Evolutionary conservation across 2,329 filamentous ascomycete species (phyloP).

Genomic region (Apiospora saccharicola): DNA sequence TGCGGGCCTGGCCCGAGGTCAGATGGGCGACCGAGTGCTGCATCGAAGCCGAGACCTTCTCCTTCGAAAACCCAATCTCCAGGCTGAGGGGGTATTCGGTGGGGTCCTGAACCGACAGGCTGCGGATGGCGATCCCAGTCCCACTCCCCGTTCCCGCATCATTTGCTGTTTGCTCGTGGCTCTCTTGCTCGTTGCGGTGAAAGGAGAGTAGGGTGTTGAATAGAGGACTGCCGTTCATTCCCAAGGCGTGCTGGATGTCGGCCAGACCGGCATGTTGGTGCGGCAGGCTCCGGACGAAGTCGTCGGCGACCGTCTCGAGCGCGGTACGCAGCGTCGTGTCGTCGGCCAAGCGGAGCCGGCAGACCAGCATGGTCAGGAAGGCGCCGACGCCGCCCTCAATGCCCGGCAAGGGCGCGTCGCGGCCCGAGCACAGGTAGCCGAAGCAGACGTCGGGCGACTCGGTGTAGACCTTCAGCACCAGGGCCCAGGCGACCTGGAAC

Average conservation of each 20-base stretch:
- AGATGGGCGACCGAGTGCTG: too few species aligned
- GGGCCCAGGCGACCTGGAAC: background rate
- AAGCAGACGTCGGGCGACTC: background rate
- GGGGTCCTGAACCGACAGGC: too few species aligned
- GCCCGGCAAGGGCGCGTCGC: background rate
- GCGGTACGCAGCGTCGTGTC: background rate
- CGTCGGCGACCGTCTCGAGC: background rate
- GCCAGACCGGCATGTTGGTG: background rate
- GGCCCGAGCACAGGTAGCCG: background rate
- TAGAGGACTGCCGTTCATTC: background rate
- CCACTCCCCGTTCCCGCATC: too few species aligned
- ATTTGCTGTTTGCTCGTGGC: too few species aligned
- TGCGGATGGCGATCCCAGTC: too few species aligned
- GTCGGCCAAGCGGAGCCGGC: background rate
- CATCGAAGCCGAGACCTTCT: too few species aligned
- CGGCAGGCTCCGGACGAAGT: background rate
- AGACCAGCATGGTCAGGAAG: background rate
- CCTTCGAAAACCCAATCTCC: too few species aligned
- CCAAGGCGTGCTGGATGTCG: background rate
- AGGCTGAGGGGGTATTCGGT: too few species aligned
- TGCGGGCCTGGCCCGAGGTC: too few species aligned
- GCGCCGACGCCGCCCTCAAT: background rate
- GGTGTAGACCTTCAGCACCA: background rate
- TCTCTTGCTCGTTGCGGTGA: background rate
- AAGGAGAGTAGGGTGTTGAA: background rate